These are phyloP conservation scores for Aspergillus asperescens DNA, from an alignment of 495 filamentous ascomycete species.

Conservation along the genomic window DNA sequence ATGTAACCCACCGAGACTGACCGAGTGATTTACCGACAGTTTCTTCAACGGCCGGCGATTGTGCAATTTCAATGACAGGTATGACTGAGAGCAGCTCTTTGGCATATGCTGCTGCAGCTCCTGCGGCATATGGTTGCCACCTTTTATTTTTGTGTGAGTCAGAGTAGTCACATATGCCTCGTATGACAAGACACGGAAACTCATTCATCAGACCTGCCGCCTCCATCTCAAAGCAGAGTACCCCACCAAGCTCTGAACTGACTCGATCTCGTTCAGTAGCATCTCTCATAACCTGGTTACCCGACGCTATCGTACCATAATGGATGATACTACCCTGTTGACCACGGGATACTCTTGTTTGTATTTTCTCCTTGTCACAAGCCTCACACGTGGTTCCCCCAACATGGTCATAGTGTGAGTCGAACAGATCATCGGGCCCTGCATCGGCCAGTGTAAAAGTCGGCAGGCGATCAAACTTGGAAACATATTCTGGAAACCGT, in stretches of 20 bases:
- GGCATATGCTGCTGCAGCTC: conserved; percentile 29
- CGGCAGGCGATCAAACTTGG: too few relatives aligned
- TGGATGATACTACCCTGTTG: too few relatives aligned
- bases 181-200: not conserved
- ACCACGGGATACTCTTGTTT: not conserved
- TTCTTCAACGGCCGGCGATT: too few relatives aligned
- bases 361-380: conserved; percentile 10
- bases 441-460: too few relatives aligned
- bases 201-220: not conserved
- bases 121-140: conserved; percentile 24
- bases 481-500: too few relatives aligned
- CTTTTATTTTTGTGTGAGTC: conserved; percentile 29
- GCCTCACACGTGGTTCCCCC: too few relatives aligned
- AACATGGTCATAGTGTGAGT: too few relatives aligned
- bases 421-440: too few relatives aligned
- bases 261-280: conserved; percentile 13
- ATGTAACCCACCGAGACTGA: too few relatives aligned
- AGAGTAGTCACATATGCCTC: not conserved
- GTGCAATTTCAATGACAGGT: too few relatives aligned
- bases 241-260: conserved; percentile 8
- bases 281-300: conserved; percentile 17
- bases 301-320: conserved; percentile 18
- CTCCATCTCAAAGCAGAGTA: too few relatives aligned
- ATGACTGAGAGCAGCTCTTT: conserved; percentile 24
- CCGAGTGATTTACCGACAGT: too few relatives aligned